A percentile compares a stretch with the other conserved stretches of the same genome.
Conservation (phyloP, 192 early-diverging fungal genomes). For the Oehlia diaphana region DNA sequence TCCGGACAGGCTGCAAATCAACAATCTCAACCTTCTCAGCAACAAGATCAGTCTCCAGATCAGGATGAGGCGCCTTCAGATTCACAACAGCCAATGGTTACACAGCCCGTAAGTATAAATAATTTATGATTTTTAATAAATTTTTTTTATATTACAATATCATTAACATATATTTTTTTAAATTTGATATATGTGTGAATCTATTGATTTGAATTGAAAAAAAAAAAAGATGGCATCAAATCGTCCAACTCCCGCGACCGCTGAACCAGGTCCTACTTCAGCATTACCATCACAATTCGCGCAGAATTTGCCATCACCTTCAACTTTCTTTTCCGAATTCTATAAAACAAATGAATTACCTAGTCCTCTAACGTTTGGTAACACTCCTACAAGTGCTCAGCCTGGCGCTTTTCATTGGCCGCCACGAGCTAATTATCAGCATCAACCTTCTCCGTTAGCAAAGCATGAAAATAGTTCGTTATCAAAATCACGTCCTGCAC, state of each 20-base stretch:
- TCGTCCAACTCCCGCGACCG: slow-evolving; percentile 26
- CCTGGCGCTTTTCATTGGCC: slow-evolving; percentile 75
- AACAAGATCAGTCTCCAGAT: slow-evolving; percentile 8
- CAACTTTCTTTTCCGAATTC: slow-evolving; percentile 74
- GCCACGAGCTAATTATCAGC: slow-evolving; percentile 33
- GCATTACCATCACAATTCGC: slow-evolving; percentile 67
- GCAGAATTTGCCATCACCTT: slow-evolving; percentile 75
- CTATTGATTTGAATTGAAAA: not conserved
- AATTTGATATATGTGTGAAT: not conserved
- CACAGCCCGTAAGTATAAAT: slow-evolving; percentile 3
- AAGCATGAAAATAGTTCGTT: slow-evolving; percentile 30
- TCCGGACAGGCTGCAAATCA: not conserved
- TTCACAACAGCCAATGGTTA: slow-evolving; percentile 4
- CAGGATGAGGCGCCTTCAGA: slow-evolving; percentile 7
- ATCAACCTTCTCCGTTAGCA: slow-evolving; percentile 54
- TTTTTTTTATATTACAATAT: not conserved
- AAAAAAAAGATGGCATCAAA: slow-evolving; percentile 2
- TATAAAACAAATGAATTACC: slow-evolving; percentile 69
- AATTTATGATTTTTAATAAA: not conserved
- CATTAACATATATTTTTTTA: not conserved
- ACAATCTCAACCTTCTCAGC: slow-evolving; percentile 3
- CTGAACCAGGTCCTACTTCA: slow-evolving; percentile 66
- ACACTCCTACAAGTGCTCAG: slow-evolving; percentile 68
- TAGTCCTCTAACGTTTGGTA: slow-evolving; percentile 76
- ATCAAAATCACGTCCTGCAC: slow-evolving; percentile 6